These are phyloP conservation scores for Leucoagaricus sp. DNA, from an alignment of 1,284 basidiomycete species.

Conservation along the genomic window DNA sequence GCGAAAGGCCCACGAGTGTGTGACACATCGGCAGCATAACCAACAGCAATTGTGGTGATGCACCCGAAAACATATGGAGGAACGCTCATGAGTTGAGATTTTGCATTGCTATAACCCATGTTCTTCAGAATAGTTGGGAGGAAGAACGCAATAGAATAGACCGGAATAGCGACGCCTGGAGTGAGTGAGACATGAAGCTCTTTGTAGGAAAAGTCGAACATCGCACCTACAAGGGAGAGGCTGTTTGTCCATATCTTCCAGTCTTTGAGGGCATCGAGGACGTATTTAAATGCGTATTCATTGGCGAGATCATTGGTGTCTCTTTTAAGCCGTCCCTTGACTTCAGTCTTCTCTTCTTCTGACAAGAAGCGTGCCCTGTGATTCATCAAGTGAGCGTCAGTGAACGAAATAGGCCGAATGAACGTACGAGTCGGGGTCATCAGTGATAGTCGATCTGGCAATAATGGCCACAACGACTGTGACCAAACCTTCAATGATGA, in stretches of 20 bases:
- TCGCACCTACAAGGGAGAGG: constrained; percentile 31
- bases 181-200: not conserved
- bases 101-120: constrained; percentile 31
- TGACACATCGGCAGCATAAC: constrained; percentile 31
- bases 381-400: constrained; percentile 22
- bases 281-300: constrained; percentile 27
- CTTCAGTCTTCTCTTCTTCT: constrained; percentile 27
- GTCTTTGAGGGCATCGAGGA: constrained; percentile 28
- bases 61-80: constrained; percentile 34
- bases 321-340: constrained; percentile 25
- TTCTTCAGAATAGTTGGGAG: constrained; percentile 38
- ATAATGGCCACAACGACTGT: constrained; percentile 39
- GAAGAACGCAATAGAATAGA: constrained; percentile 40
- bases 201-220: constrained; percentile 26
- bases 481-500: constrained; percentile 40
- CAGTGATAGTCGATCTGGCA: constrained; percentile 45
- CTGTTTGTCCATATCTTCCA: constrained; percentile 35
- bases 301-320: constrained; percentile 29
- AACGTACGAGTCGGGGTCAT: constrained; percentile 32
- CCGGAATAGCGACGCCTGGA: constrained; percentile 32
- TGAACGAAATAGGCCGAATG: not conserved
- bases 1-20: constrained; percentile 32
- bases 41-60: constrained; percentile 28
- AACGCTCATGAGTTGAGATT: constrained; percentile 35
- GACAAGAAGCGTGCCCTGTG: constrained; percentile 31